phyloP scores from a whole-genome alignment of 148 eudicot species.

The Spergularia marina region DNA sequence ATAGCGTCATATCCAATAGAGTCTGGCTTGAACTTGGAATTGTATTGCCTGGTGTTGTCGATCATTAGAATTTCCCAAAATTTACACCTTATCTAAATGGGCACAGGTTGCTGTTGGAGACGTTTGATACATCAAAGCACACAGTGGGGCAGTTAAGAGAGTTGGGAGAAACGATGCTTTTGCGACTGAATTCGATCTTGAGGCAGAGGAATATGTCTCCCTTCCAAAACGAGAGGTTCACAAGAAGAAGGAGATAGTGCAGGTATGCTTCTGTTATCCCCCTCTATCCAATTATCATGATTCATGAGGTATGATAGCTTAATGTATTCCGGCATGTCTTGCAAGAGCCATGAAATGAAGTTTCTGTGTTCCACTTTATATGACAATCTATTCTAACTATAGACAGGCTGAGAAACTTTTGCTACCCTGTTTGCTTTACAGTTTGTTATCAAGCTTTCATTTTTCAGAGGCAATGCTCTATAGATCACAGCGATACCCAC shows the following conservation, averaged over 20 bases:
- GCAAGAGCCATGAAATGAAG: background rate
- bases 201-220: constrained; percentile 99
- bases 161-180: constrained; percentile 99
- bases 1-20: background rate
- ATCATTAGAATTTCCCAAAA: background rate
- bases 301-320: background rate
- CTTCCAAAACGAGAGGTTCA: constrained; percentile 99
- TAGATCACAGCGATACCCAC: no score
- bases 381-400: background rate
- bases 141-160: constrained; percentile 97
- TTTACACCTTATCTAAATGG: constrained; percentile 13
- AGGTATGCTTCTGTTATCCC: constrained; percentile 46
- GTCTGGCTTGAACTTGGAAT: background rate
- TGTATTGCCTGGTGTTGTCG: background rate
- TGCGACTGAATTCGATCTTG: constrained; percentile 98
- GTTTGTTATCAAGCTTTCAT: background rate
- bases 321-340: background rate
- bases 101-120: constrained; percentile 96
- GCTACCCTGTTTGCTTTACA: background rate
- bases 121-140: constrained; percentile 92
- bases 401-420: background rate
- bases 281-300: background rate
- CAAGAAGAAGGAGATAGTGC: constrained; percentile 97
- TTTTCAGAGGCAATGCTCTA: background rate
- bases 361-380: background rate